Conservation (phyloP, 345 rosid genomes). For the Populus nigra region DNA sequence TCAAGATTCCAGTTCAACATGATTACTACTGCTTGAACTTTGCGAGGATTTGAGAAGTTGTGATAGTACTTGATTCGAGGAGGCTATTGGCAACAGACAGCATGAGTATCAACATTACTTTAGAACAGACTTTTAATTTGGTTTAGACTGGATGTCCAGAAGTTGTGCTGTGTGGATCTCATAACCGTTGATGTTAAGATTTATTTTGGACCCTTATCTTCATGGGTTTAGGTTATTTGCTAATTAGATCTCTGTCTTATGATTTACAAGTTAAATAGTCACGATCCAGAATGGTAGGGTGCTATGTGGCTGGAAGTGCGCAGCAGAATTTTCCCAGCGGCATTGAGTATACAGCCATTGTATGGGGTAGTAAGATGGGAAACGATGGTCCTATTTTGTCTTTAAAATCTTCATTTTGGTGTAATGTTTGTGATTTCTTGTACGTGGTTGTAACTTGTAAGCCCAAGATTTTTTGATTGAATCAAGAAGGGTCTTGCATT, state of each 20-base stretch:
- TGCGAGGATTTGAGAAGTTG: too few relatives aligned
- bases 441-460: not conserved
- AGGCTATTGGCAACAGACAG: not conserved
- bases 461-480: not conserved
- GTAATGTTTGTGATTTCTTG: not conserved
- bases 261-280: not conserved
- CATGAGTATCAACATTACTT: not conserved
- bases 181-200: not conserved
- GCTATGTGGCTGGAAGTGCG: not conserved
- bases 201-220: slow-evolving; percentile 4
- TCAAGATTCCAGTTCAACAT: slow-evolving; percentile 96
- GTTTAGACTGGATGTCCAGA: not conserved
- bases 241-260: not conserved
- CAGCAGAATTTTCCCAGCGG: not conserved
- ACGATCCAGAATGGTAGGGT: not conserved
- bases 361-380: not conserved
- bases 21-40: slow-evolving; percentile 57
- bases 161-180: slow-evolving; percentile 2
- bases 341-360: not conserved
- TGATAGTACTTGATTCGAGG: not conserved
- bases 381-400: not conserved
- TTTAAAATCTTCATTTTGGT: not conserved
- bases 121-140: not conserved
- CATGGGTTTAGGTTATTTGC: slow-evolving; percentile 6
- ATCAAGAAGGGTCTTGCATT: not conserved